Evolutionary conservation across 352 stramenopile species (phyloP).

Genomic region (Phytophthora vignae): DNA sequence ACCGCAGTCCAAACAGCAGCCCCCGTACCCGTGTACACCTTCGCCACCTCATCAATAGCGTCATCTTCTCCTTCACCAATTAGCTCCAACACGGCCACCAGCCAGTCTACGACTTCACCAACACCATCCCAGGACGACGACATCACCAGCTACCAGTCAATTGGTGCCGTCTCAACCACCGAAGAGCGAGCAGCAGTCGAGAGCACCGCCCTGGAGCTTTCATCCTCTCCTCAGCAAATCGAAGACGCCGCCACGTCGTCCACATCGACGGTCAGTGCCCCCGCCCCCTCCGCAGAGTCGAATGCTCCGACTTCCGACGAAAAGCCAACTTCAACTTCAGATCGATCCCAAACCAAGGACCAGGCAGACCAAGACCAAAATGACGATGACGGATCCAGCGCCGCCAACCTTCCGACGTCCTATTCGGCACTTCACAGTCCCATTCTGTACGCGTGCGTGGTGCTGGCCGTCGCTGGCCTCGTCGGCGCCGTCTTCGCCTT

Average conservation of each 20-base stretch:
- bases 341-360: not conserved
- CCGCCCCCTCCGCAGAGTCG: not conserved
- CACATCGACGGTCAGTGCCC: not conserved
- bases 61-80: not conserved
- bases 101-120: not conserved
- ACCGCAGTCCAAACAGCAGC: not conserved
- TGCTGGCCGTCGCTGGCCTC: conserved; percentile 39
- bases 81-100: conserved; percentile 1
- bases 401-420: not conserved
- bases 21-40: not conserved
- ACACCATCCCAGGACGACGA: not conserved
- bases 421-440: not conserved
- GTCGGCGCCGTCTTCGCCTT: conserved; percentile 26
- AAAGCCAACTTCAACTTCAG: conserved; percentile 4
- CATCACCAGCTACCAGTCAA: conserved; percentile 5
- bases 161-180: conserved; percentile 7
- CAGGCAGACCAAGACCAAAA: not conserved
- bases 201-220: conserved; percentile 14
- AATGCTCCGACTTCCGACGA: conserved; percentile 5
- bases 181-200: conserved; percentile 14
- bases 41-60: not conserved
- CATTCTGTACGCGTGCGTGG: conserved; percentile 45
- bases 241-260: not conserved
- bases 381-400: not conserved
- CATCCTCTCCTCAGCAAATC: conserved; percentile 10